Conservation (phyloP, 495 filamentous ascomycete genomes). For the Clavariopsis aquatica region DNA sequence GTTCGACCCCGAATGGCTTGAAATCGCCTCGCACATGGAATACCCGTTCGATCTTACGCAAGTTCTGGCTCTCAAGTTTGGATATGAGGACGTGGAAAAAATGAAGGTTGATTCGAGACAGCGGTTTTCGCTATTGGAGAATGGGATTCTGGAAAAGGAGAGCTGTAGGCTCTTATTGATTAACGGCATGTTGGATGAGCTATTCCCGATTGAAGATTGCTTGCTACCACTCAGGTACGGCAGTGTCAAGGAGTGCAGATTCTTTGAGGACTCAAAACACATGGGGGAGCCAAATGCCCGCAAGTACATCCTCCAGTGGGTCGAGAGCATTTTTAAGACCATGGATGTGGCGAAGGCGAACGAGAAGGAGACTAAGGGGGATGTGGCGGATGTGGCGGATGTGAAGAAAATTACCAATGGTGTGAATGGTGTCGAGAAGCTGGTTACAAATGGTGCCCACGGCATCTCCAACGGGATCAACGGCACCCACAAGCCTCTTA, state of each 20-base stretch:
- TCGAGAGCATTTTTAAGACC: constrained; percentile 14
- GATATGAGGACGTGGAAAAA: constrained; percentile 22
- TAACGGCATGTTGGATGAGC: constrained; percentile 28
- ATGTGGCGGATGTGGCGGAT: background rate
- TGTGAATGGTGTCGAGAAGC: constrained; percentile 8
- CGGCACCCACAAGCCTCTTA: background rate
- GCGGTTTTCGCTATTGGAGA: constrained; percentile 16
- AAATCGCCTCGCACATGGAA: constrained; percentile 24
- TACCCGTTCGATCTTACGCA: constrained; percentile 27
- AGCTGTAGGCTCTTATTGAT: constrained; percentile 20
- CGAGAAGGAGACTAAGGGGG: background rate
- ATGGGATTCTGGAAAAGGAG: constrained; percentile 24
- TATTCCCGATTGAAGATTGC: constrained; percentile 34
- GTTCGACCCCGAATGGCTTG: constrained; percentile 31
- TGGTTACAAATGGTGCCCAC: background rate
- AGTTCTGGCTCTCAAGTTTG: constrained; percentile 26
- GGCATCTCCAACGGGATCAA: background rate
- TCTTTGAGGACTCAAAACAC: constrained; percentile 23
- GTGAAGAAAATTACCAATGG: background rate
- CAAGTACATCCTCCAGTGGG: constrained; percentile 23
- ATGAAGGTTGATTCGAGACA: constrained; percentile 16
- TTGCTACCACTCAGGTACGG: constrained; percentile 22
- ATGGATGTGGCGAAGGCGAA: constrained; percentile 9
- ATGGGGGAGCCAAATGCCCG: constrained; percentile 28
- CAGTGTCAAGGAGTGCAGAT: constrained; percentile 25